Percentiles rank a stretch among this genome's conserved stretches.
phyloP scores from a whole-genome alignment of 106 monocot species.

The Vanilla planifolia region DNA sequence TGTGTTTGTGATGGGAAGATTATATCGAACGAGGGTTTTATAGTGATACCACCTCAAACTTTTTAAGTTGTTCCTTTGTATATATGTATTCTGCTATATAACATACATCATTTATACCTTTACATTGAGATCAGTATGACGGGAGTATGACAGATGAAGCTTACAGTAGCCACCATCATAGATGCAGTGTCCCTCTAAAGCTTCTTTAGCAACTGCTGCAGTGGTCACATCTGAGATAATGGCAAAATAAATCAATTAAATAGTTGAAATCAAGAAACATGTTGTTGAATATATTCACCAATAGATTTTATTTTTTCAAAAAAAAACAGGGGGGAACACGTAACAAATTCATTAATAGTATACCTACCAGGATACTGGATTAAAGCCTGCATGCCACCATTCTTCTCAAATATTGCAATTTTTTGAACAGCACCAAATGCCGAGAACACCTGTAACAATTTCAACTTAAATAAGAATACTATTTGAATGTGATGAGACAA shows the following conservation, averaged over 20 bases:
- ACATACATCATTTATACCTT: constrained; percentile 46
- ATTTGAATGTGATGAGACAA: background rate
- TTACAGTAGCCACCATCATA: constrained; percentile 94
- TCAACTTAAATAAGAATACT: background rate
- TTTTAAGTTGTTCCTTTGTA: background rate
- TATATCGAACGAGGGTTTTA: background rate
- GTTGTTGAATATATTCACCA: too few relatives aligned
- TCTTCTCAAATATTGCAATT: constrained; percentile 88
- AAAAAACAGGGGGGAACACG: too few relatives aligned
- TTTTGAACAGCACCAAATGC: constrained; percentile 71
- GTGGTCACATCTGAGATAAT: constrained; percentile 46
- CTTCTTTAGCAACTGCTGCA: constrained; percentile 70
- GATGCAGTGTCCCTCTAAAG: constrained; percentile 83
- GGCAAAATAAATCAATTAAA: background rate
- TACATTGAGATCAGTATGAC: constrained; percentile 97
- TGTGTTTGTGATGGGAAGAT: background rate
- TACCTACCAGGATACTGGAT: constrained; percentile 63
- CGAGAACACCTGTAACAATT: constrained; percentile 53
- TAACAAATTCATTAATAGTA: too few relatives aligned
- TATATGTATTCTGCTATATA: constrained; percentile 10
- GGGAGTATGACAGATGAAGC: constrained; percentile 97
- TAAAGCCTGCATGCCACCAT: constrained; percentile 70
- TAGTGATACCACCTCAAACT: background rate
- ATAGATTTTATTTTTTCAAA: too few relatives aligned
- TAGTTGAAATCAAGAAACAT: background rate